Evolutionary conservation across 345 rosid species (phyloP).

Genomic region (Rhodomyrtus tomentosa): DNA sequence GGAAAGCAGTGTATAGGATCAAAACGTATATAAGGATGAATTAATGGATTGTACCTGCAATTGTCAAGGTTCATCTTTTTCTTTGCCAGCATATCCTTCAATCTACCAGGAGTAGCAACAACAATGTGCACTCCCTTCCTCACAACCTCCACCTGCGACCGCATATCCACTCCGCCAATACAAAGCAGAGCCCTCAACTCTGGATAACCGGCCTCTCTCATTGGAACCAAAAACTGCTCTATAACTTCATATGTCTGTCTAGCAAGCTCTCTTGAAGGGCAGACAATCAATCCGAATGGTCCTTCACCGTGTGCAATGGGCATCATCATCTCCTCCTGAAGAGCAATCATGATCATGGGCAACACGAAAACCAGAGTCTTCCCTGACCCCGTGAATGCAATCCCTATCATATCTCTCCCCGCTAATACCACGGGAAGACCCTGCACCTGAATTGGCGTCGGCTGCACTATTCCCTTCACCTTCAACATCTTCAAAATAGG

Average conservation of each 20-base stretch:
- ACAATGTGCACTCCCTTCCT: slow-evolving; percentile 87
- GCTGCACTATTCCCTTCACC: slow-evolving; percentile 85
- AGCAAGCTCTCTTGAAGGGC: slow-evolving; percentile 90
- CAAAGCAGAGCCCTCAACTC: slow-evolving; percentile 70
- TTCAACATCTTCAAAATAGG: slow-evolving; percentile 56
- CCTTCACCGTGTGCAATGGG: slow-evolving; percentile 80
- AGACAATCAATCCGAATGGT: slow-evolving; percentile 65
- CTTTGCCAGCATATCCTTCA: slow-evolving; percentile 94
- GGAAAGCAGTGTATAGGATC: neutral
- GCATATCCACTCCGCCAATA: slow-evolving; percentile 91
- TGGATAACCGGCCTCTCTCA: slow-evolving; percentile 55
- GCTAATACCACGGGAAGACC: slow-evolving; percentile 83
- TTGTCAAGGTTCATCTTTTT: slow-evolving; percentile 85
- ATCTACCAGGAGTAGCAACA: slow-evolving; percentile 91
- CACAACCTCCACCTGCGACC: slow-evolving; percentile 77
- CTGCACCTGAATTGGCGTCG: slow-evolving; percentile 91
- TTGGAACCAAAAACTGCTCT: slow-evolving; percentile 57
- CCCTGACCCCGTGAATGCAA: slow-evolving; percentile 88
- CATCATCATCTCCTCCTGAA: slow-evolving; percentile 94
- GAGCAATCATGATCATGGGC: slow-evolving; percentile 79
- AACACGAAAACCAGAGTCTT: slow-evolving; percentile 84
- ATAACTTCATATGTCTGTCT: slow-evolving; percentile 88
- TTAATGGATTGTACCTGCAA: slow-evolving; percentile 48
- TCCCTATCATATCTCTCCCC: slow-evolving; percentile 90
- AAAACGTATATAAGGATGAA: neutral